Percentiles rank a stretch among this genome's conserved stretches.
These are phyloP conservation scores for Erysimum cheiranthoides DNA, from an alignment of 345 rosid genomes.

Conservation along the genomic window DNA sequence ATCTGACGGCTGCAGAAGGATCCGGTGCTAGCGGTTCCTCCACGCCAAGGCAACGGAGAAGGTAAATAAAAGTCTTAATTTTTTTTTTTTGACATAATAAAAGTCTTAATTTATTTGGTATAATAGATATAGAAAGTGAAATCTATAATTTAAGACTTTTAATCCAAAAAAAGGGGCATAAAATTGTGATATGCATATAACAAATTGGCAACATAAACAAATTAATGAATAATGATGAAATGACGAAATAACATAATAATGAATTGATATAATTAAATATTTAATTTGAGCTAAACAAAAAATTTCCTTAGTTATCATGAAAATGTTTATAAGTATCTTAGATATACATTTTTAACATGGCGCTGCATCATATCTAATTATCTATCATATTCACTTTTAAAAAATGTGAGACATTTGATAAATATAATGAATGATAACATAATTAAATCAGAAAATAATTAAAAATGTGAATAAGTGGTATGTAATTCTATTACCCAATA, in stretches of 20 bases:
- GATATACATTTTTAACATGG: background rate
- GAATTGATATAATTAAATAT: background rate
- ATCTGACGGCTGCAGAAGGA: constrained; percentile 18
- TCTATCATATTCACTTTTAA: background rate
- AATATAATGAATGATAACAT: background rate
- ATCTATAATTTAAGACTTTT: no score
- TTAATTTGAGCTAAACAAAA: background rate
- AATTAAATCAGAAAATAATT: background rate
- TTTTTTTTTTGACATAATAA: no score
- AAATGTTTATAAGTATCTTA: background rate
- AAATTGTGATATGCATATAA: background rate
- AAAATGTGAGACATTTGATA: background rate
- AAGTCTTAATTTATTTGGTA: background rate
- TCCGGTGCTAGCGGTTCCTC: constrained; percentile 42
- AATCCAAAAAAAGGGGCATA: no score
- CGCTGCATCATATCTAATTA: background rate
- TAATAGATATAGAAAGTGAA: no score
- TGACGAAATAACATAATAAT: background rate
- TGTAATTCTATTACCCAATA: background rate
- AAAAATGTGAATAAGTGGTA: background rate
- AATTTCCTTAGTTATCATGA: background rate
- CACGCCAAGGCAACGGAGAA: constrained; percentile 51
- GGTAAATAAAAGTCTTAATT: constrained; percentile 37
- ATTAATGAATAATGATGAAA: background rate
- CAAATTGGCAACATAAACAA: background rate